These are phyloP conservation scores for Candida chilensis DNA, from an alignment of 805 yeast species.

Conservation along the genomic window DNA sequence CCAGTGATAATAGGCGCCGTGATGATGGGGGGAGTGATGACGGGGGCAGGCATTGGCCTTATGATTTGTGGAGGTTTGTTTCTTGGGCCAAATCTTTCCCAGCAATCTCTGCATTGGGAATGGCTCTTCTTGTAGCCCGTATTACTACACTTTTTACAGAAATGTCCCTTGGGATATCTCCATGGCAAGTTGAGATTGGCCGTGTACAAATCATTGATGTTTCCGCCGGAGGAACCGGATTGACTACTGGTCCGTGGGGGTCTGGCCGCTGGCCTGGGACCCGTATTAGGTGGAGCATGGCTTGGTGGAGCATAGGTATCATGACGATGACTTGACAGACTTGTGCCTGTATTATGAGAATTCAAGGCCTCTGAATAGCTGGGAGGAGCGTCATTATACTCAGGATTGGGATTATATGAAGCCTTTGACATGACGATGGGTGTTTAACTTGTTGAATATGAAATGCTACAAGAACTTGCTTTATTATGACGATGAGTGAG, in stretches of 20 bases:
- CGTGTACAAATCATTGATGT: constrained; percentile 24
- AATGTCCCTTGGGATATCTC: constrained; percentile 52
- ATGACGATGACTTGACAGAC: no score
- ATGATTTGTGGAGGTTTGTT: constrained; percentile 9
- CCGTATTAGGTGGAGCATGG: no score
- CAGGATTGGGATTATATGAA: no score
- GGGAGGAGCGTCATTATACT: neutral
- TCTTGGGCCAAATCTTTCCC: constrained; percentile 49
- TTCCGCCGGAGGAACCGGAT: no score
- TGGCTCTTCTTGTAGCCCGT: constrained; percentile 65
- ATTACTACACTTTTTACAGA: constrained; percentile 64
- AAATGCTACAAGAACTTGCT: no score
- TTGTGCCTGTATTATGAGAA: no score
- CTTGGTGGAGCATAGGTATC: no score
- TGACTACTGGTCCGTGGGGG: no score
- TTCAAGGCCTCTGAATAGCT: neutral
- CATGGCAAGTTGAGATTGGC: constrained; percentile 49
- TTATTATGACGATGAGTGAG: no score
- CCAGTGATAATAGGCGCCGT: constrained; percentile 1
- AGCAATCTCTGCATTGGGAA: constrained; percentile 62
- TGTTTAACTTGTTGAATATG: no score
- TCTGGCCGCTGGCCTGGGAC: no score
- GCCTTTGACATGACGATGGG: no score
- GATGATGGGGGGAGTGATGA: constrained; percentile 1
- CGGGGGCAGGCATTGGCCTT: constrained; percentile 6